Percentiles rank a stretch among this genome's conserved stretches.
Evolutionary conservation across 2,329 filamentous ascomycete genomes (phyloP).

Genomic region (Fusarium drepaniforme): DNA sequence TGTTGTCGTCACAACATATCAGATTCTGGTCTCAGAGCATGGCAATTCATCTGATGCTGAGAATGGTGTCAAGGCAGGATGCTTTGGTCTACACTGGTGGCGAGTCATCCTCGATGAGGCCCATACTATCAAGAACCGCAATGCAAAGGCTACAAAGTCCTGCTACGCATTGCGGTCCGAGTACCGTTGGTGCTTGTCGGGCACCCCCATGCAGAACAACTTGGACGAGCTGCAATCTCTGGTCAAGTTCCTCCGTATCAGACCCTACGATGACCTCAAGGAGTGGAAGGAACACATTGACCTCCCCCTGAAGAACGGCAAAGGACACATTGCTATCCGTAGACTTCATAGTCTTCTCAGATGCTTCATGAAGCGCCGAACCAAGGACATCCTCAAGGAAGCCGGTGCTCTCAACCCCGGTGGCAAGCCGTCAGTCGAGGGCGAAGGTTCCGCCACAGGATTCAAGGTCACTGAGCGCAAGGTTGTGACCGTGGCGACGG

Average conservation of each 20-base stretch:
- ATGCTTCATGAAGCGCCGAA: slow-evolving; percentile 98
- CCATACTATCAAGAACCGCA: slow-evolving; percentile 98
- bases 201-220: slow-evolving; percentile 98
- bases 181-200: slow-evolving; percentile 96
- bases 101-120: slow-evolving; percentile 96
- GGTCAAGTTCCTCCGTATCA: slow-evolving; percentile 91
- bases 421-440: slow-evolving; percentile 69
- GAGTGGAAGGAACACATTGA: slow-evolving; percentile 96
- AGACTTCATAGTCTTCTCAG: slow-evolving; percentile 87
- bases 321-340: slow-evolving; percentile 88
- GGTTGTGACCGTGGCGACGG: slow-evolving; percentile 81
- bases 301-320: slow-evolving; percentile 87
- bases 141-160: slow-evolving; percentile 94
- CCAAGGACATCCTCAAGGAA: slow-evolving; percentile 94
- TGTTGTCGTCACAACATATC: slow-evolving; percentile 97
- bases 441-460: slow-evolving; percentile 67
- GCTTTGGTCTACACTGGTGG: slow-evolving; percentile 95
- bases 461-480: slow-evolving; percentile 96
- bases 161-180: slow-evolving; percentile 87
- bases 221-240: slow-evolving; percentile 95
- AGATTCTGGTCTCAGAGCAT: slow-evolving; percentile 93
- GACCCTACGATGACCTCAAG: slow-evolving; percentile 86
- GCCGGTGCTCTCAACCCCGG: slow-evolving; percentile 85
- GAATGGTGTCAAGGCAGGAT: slow-evolving; percentile 78
- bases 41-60: slow-evolving; percentile 73